phyloP scores from a whole-genome alignment of 1,284 basidiomycete species.

The Irpex sp. region DNA sequence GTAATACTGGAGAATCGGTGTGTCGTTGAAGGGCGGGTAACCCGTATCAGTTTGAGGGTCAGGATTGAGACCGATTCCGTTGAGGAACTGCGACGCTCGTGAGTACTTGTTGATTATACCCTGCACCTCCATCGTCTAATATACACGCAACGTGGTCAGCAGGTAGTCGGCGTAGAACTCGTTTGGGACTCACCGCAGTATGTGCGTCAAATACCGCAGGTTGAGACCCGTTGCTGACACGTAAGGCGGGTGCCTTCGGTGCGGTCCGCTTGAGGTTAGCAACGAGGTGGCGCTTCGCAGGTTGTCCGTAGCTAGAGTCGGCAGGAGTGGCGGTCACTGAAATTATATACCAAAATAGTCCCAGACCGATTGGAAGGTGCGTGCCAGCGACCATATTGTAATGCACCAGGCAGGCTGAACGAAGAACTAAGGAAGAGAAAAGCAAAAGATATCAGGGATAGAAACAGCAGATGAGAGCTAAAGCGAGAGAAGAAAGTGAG shows the following conservation, averaged over 20 bases:
- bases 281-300: neutral
- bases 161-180: neutral
- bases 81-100: slow-evolving; percentile 30
- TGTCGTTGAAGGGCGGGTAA: slow-evolving; percentile 24
- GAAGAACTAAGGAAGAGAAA: neutral
- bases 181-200: slow-evolving; percentile 13
- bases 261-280: slow-evolving; percentile 6
- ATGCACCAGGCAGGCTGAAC: neutral
- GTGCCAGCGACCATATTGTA: neutral
- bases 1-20: slow-evolving; percentile 13
- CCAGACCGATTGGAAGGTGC: neutral
- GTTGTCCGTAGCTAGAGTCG: neutral
- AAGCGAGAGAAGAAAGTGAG: neutral
- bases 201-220: slow-evolving; percentile 3
- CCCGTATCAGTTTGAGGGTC: slow-evolving; percentile 19
- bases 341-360: neutral
- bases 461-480: neutral
- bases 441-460: neutral
- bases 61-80: slow-evolving; percentile 32
- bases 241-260: neutral
- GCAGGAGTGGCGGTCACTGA: neutral
- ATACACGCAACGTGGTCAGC: neutral
- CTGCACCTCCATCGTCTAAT: slow-evolving; percentile 28
- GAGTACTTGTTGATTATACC: slow-evolving; percentile 36
- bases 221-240: slow-evolving; percentile 1